phyloP scores from a whole-genome alignment of 2,329 filamentous ascomycete species.

The Ophiostoma sp. region DNA sequence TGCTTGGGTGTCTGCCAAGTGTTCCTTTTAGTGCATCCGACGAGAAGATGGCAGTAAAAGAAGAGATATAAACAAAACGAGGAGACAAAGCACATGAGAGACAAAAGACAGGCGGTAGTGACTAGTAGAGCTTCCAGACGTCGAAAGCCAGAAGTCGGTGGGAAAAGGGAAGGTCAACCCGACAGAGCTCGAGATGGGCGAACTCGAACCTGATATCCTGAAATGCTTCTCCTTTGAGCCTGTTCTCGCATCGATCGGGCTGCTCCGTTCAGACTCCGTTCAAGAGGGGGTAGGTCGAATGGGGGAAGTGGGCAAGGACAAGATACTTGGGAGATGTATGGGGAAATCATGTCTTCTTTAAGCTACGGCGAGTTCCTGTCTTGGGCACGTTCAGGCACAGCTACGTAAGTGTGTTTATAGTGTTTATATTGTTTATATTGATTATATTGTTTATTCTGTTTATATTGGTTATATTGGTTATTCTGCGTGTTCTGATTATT shows the following conservation, averaged over 20 bases:
- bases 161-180: too few species aligned
- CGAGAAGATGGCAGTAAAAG: not conserved
- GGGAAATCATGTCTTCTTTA: slow-evolving; percentile 24
- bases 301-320: not conserved
- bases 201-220: not conserved
- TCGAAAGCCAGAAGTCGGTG: not conserved
- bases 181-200: not conserved
- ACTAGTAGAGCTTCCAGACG: not conserved
- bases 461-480: not conserved
- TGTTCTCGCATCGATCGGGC: not conserved
- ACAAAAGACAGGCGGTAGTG: not conserved
- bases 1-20: not conserved
- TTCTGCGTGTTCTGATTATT: too few species aligned
- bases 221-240: not conserved
- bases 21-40: not conserved
- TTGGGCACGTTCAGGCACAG: not conserved
- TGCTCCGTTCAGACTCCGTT: not conserved
- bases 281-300: not conserved
- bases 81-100: not conserved
- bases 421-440: not conserved
- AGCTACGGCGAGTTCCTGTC: slow-evolving; percentile 17
- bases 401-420: not conserved
- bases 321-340: not conserved
- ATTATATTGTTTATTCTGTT: not conserved
- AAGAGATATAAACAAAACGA: not conserved